phyloP scores from a whole-genome alignment of 345 rosid genomes.

The Kandelia obovata region DNA sequence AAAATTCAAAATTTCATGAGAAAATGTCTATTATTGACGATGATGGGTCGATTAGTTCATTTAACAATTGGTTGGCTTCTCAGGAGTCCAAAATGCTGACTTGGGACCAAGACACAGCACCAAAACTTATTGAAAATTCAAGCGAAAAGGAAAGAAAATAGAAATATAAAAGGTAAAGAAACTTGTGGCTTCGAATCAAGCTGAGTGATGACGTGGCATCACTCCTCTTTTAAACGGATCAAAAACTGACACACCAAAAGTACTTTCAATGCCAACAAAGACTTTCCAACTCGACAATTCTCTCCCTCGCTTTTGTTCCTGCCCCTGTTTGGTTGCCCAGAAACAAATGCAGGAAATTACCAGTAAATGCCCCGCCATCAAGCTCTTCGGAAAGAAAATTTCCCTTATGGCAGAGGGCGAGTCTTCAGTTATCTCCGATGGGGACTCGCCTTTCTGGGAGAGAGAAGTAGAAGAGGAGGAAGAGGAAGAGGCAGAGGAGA shows the following conservation, averaged over 20 bases:
- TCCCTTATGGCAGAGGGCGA: conserved; percentile 36
- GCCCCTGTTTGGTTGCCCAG: conserved; percentile 25
- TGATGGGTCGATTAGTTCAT: too few species aligned
- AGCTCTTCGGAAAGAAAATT: conserved; percentile 76
- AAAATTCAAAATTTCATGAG: too few species aligned
- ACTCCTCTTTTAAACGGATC: conserved; percentile 65
- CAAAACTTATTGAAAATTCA: neutral
- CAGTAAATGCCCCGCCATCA: conserved; percentile 53
- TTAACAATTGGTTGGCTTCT: too few species aligned
- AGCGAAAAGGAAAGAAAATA: conserved; percentile 18
- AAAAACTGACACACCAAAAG: conserved; percentile 32
- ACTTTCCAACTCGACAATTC: conserved; percentile 7
- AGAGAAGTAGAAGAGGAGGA: conserved; percentile 22
- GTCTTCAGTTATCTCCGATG: conserved; percentile 16
- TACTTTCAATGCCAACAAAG: conserved; percentile 26
- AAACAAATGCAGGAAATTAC: conserved; percentile 39
- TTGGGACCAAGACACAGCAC: too few species aligned
- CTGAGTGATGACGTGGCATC: conserved; percentile 62
- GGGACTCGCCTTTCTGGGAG: conserved; percentile 2
- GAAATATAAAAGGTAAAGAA: conserved; percentile 68
- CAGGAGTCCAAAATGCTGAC: too few species aligned
- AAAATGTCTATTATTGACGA: too few species aligned
- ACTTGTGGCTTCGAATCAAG: conserved; percentile 82
- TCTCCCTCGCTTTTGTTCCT: conserved; percentile 26
- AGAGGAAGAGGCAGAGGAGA: conserved; percentile 2